Evolutionary conservation across 1,284 basidiomycete species (phyloP), one percentile per base, ranked within the genome.

Genomic region (Termitomyces sp.): DNA sequence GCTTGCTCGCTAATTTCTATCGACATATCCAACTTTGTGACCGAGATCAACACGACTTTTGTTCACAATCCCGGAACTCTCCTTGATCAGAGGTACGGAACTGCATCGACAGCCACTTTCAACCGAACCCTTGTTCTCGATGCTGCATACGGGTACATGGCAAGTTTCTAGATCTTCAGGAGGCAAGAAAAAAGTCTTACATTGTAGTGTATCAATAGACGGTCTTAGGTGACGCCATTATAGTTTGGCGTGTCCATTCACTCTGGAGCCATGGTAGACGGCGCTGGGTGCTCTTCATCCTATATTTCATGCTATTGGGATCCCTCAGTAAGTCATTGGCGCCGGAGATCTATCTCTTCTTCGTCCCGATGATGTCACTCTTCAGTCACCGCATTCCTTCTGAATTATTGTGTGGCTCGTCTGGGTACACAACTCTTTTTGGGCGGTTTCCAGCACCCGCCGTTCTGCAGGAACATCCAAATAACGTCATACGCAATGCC

Each of bases 401-500:
- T 51, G 42, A 51, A 46, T 3, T 51, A 51, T 8, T 51, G 50
- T 19, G 50, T 46, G 3, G 43, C 43, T 26, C 14, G 3, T 26
- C 50, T 51, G 2, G 50, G 38, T 2, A 51, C 44, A 9, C 18
- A 46, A 34, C 50, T 51, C 34, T 51, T 51, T n/a, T 28, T 46
- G 26, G 50, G 50, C 3, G 50, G 50, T 39, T 46, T 51, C 41
- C 50, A 51, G 13, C 26, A 51, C 2, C 43, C 50, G 14, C 43
- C n/a, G 1, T 46, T 46, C 24, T 51, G 50, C 24, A 30, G 50
- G 1, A 34, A 51, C n/a, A 51, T 51, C 8, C 50, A 51, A 16
- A 51, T 46, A 40, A 51, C 43, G 6, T 51, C 50, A n/a, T 51
- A 51, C 16, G 50, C 50, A 18, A 46, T 51, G 44, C 50, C 49